Conservation (phyloP, 2,329 filamentous ascomycete species). For the Nemania bipapillata region DNA sequence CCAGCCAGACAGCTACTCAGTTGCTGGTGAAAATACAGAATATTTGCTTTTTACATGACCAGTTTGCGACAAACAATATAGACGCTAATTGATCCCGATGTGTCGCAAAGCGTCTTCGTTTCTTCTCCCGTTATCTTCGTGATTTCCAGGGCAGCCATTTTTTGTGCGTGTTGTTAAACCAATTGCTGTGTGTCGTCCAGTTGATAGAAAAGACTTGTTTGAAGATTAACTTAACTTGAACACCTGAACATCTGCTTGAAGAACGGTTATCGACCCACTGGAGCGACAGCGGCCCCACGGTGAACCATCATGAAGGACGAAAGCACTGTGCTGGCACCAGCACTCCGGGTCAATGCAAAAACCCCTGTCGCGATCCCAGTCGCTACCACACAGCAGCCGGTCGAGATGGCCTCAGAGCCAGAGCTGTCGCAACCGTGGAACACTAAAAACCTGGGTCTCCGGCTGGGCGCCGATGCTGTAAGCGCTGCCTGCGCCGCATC, state of each 20-base stretch:
- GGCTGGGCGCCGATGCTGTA: conserved; percentile 74
- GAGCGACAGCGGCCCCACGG: conserved; percentile 1
- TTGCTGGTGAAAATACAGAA: conserved; percentile 5
- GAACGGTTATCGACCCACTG: conserved; percentile 4
- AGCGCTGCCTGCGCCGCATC: conserved; percentile 77
- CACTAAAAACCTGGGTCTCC: conserved; percentile 74
- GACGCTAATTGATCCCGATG: conserved; percentile 34
- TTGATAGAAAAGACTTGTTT: conserved; percentile 4
- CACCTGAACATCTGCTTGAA: background rate
- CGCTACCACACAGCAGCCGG: conserved; percentile 30
- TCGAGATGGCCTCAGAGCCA: conserved; percentile 41
- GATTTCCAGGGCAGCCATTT: background rate
- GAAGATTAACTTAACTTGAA: background rate
- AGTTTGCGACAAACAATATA: conserved; percentile 21
- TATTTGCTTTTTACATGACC: conserved; percentile 17
- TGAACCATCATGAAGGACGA: conserved; percentile 39
- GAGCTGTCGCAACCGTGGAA: conserved; percentile 68
- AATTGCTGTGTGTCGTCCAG: conserved; percentile 8
- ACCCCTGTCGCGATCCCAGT: background rate
- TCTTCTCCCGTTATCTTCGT: conserved; percentile 18
- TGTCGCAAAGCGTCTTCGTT: conserved; percentile 20
- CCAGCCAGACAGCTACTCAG: background rate
- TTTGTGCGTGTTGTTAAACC: background rate
- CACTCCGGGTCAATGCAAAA: conserved; percentile 22
- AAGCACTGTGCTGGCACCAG: conserved; percentile 20